Evolutionary conservation across 2,329 filamentous ascomycete genomes (phyloP), one percentile per base, ranked within the genome.

Genomic region (Penicillium rolfsii): DNA sequence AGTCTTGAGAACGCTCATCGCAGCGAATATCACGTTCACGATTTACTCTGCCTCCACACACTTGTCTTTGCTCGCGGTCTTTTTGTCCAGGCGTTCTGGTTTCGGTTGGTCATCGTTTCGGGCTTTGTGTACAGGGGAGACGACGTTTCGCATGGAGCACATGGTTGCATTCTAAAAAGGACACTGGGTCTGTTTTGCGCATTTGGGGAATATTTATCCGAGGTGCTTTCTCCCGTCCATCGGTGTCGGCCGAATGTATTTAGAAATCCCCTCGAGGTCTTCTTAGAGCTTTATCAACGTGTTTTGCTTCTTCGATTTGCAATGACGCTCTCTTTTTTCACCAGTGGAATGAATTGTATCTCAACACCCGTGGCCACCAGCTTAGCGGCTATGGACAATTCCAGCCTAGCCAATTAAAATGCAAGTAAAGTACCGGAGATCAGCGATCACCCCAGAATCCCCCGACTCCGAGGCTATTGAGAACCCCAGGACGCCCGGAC

Each of bases 1-100:
- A 94, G 56, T 83, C 81, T 14, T 78, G 77, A 70, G 40, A 58
- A 33, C 40, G 35, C 41, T 50, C 54, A 36, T 53, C 36, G 36
- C 53, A 52, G 61, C 59, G 57, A 56, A 52, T 50, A 41, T 64
- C 35, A 64, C 64, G 63, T 64, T 64, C 60, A 64, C 53, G 65
- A 67, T 30, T 22, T 33, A 54, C 45, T 45, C 36, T 40, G 40
- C 45, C 30, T 41, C 24, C 19, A 57, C 19, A 57, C 61, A 62
- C 56, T 61, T 26, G 56, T 36, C 58, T 56, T 55, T 64, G 50
- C 43, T 64, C 55, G 28, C 35, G 43, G 41, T 60, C 40, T 58
- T 43, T 40, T 33, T 58, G 12, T 58, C 49, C 49, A 53, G 69
- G 67, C 62, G 69, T 67, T 65, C 48, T 6, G 61, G 61, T 60